A percentile compares a stretch with the other conserved stretches of the same genome.
These are phyloP conservation scores for Ananas comosus DNA, from an alignment of 176 grass and related monocot species.

Conservation along the genomic window DNA sequence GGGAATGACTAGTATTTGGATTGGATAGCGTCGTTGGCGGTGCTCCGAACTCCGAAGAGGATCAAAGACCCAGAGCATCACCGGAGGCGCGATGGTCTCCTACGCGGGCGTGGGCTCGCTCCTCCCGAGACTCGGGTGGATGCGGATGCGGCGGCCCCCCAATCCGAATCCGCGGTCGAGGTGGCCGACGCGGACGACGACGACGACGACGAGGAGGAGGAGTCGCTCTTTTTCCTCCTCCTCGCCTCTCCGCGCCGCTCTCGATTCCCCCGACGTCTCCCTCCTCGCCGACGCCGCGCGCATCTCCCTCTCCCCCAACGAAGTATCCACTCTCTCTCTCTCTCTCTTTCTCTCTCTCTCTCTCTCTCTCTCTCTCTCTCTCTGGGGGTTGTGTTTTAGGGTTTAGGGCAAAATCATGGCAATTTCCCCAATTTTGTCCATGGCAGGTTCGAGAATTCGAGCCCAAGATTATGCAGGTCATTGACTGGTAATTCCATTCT, in stretches of 20 bases:
- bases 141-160: background rate
- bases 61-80: too few species aligned
- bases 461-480: conserved; percentile 68
- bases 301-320: conserved; percentile 59
- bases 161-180: background rate
- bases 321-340: conserved; percentile 20
- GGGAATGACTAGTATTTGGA: too few species aligned
- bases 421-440: background rate
- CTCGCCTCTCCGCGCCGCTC: conserved; percentile 22
- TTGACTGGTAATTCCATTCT: conserved; percentile 42
- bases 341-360: background rate
- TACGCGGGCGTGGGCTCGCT: conserved; percentile 7
- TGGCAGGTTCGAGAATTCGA: conserved; percentile 52
- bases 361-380: background rate
- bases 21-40: too few species aligned
- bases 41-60: too few species aligned
- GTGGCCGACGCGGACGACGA: conserved; percentile 3
- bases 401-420: background rate
- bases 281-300: conserved; percentile 61
- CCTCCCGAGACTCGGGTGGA: conserved; percentile 32
- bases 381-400: background rate
- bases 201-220: background rate
- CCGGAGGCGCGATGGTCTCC: conserved; percentile 28
- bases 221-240: conserved; percentile 14
- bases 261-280: conserved; percentile 61